These are phyloP conservation scores for Colletotrichum lentis DNA, from an alignment of 2,329 filamentous ascomycete species.

Conservation along the genomic window DNA sequence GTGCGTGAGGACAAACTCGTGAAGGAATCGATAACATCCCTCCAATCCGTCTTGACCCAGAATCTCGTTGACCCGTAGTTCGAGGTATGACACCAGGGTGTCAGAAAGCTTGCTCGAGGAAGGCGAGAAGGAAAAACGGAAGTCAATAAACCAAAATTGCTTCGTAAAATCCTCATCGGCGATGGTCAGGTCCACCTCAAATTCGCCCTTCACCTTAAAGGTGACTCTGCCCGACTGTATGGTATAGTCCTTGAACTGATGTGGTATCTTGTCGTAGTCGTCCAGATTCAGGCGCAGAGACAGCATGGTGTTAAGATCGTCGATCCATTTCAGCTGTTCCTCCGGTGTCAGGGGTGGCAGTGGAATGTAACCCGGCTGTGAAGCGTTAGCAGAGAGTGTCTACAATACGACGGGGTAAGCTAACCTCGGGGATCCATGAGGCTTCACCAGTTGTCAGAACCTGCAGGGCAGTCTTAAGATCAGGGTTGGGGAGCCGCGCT, in stretches of 20 bases:
- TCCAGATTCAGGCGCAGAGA: constrained; percentile 85
- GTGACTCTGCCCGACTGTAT: constrained; percentile 89
- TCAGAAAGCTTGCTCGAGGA: constrained; percentile 68
- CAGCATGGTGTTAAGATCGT: constrained; percentile 83
- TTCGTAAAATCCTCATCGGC: constrained; percentile 83
- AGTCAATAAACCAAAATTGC: constrained; percentile 94
- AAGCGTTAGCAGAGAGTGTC: constrained; percentile 16
- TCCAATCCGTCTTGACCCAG: constrained; percentile 74
- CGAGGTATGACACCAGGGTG: constrained; percentile 70
- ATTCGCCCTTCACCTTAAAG: constrained; percentile 83
- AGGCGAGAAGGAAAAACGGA: constrained; percentile 83
- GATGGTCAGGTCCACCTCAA: constrained; percentile 92
- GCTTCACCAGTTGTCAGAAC: constrained; percentile 81
- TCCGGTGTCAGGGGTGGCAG: constrained; percentile 74
- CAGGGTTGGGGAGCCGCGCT: constrained; percentile 85
- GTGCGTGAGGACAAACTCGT: constrained; percentile 87
- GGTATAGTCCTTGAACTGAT: constrained; percentile 77
- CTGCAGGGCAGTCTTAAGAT: constrained; percentile 88
- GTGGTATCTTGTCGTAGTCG: constrained; percentile 78
- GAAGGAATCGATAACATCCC: constrained; percentile 86
- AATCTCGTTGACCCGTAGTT: constrained; percentile 74
- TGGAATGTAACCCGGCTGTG: constrained; percentile 77
- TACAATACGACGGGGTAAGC: constrained; percentile 43
- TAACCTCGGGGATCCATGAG: constrained; percentile 80
- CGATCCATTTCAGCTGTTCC: constrained; percentile 77